These are phyloP conservation scores for Beauveria sp. DNA, from an alignment of 2,329 filamentous ascomycete species.

Conservation along the genomic window DNA sequence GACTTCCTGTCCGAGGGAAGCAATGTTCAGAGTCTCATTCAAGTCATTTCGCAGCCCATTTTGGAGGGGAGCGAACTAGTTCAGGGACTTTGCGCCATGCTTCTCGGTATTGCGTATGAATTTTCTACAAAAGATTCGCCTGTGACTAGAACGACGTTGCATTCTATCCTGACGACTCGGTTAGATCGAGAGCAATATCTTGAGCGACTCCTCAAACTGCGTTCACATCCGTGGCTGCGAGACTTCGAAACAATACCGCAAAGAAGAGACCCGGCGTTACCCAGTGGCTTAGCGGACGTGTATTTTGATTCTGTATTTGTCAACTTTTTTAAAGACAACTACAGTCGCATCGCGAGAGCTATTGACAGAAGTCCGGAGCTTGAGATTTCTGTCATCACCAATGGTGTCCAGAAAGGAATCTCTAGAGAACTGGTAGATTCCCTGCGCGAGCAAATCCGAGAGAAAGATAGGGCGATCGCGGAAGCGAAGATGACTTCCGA, in stretches of 20 bases:
- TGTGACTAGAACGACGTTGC: slow-evolving; percentile 71
- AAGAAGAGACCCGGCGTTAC: slow-evolving; percentile 43
- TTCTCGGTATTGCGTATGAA: slow-evolving; percentile 87
- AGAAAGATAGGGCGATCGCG: slow-evolving; percentile 52
- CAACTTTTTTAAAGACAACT: slow-evolving; percentile 94
- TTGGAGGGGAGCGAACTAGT: slow-evolving; percentile 57
- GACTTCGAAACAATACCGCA: slow-evolving; percentile 85
- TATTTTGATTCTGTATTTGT: slow-evolving; percentile 83
- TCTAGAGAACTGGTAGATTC: slow-evolving; percentile 91
- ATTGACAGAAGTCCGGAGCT: slow-evolving; percentile 87
- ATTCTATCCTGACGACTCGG: slow-evolving; percentile 66
- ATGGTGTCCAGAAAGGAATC: slow-evolving; percentile 78
- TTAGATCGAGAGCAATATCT: slow-evolving; percentile 84
- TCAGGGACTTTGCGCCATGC: slow-evolving; percentile 73
- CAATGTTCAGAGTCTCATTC: slow-evolving; percentile 79
- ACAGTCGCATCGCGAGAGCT: slow-evolving; percentile 72
- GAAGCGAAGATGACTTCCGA: slow-evolving; percentile 38
- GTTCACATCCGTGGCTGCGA: slow-evolving; percentile 69
- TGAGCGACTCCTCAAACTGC: slow-evolving; percentile 68
- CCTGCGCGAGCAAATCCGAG: slow-evolving; percentile 66
- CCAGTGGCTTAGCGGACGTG: slow-evolving; percentile 61
- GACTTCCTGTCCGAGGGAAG: slow-evolving; percentile 89
- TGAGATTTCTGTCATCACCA: slow-evolving; percentile 73
- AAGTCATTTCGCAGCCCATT: slow-evolving; percentile 56
- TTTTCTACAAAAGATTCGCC: slow-evolving; percentile 97